Percentiles rank a stretch among this genome's conserved stretches.
Conservation (phyloP, 768 basidiomycete species). For the Leccinum aurantiacum region DNA sequence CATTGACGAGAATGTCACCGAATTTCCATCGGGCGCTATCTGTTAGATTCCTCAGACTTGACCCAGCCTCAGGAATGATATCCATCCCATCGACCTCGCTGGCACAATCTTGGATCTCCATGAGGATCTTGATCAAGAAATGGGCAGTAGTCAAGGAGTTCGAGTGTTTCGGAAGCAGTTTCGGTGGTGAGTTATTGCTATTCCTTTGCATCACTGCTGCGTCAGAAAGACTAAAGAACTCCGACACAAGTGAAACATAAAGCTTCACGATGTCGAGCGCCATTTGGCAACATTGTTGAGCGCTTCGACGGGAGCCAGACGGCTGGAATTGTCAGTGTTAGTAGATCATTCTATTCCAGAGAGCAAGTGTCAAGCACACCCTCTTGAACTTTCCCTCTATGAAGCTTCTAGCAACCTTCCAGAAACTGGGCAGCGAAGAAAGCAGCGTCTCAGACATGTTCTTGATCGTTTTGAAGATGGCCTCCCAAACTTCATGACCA, state of each 20-base stretch:
- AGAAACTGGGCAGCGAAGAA: conserved; percentile 86
- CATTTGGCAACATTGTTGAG: conserved; percentile 83
- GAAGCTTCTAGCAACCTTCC: conserved; percentile 88
- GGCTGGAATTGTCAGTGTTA: conserved; percentile 21
- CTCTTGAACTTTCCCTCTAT: conserved; percentile 93
- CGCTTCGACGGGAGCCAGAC: conserved; percentile 67
- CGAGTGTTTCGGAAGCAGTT: conserved; percentile 67
- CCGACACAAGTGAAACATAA: conserved; percentile 80
- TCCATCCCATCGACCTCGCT: conserved; percentile 81
- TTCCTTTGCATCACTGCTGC: conserved; percentile 60
- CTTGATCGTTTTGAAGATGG: conserved; percentile 76
- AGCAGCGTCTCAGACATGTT: conserved; percentile 83
- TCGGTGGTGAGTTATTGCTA: conserved; percentile 41
- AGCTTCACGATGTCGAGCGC: conserved; percentile 82
- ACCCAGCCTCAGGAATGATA: conserved; percentile 70
- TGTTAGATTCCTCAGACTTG: conserved; percentile 68
- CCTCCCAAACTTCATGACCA: conserved; percentile 80
- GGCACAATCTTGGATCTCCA: conserved; percentile 84
- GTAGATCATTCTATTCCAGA: not conserved
- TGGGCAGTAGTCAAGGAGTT: conserved; percentile 82
- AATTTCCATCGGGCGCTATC: conserved; percentile 89
- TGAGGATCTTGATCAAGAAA: conserved; percentile 76
- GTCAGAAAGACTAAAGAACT: conserved; percentile 84
- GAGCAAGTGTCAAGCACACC: conserved; percentile 42
- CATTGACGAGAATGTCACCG: conserved; percentile 70